phyloP scores from a whole-genome alignment of 2,329 filamentous ascomycete genomes.

The Colletotrichum cereale region DNA sequence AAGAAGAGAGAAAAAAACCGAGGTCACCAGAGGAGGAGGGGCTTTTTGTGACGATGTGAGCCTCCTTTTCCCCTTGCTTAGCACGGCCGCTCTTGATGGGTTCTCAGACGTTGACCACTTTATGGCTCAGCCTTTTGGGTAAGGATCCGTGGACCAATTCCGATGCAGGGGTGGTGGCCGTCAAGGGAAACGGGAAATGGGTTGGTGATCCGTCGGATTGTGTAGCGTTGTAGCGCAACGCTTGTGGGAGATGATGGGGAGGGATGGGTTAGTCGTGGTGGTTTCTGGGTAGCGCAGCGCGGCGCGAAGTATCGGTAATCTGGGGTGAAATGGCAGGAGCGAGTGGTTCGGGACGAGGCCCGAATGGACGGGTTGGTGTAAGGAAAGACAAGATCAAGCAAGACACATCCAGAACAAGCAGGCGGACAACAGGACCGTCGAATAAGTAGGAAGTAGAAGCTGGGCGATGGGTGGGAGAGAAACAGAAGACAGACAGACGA shows the following conservation, averaged over 20 bases:
- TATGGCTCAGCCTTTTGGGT: slow-evolving; percentile 35
- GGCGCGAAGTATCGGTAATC: neutral
- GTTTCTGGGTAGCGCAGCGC: slow-evolving; percentile 14
- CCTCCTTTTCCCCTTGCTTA: slow-evolving; percentile 32
- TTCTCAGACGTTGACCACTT: slow-evolving; percentile 38
- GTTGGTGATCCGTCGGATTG: slow-evolving; percentile 32
- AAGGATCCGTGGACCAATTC: slow-evolving; percentile 36
- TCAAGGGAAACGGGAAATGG: slow-evolving; percentile 28
- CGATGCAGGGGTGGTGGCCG: slow-evolving; percentile 13
- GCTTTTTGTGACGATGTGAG: slow-evolving; percentile 39
- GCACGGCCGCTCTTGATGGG: slow-evolving; percentile 30
- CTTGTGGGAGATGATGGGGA: slow-evolving; percentile 13
- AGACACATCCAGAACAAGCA: slow-evolving; percentile 23
- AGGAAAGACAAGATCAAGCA: slow-evolving; percentile 25
- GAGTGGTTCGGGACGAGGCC: neutral
- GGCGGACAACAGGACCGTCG: neutral
- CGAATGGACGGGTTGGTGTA: slow-evolving; percentile 9
- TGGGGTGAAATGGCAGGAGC: slow-evolving; percentile 13
- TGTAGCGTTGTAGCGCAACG: slow-evolving; percentile 24
- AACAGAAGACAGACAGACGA: neutral
- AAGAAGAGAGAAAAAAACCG: neutral
- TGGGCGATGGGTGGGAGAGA: neutral
- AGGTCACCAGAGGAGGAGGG: slow-evolving; percentile 32
- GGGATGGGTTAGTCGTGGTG: slow-evolving; percentile 14
- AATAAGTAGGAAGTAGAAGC: neutral